phyloP scores from a whole-genome alignment of 306 rosid species.

The Vicia villosa region DNA sequence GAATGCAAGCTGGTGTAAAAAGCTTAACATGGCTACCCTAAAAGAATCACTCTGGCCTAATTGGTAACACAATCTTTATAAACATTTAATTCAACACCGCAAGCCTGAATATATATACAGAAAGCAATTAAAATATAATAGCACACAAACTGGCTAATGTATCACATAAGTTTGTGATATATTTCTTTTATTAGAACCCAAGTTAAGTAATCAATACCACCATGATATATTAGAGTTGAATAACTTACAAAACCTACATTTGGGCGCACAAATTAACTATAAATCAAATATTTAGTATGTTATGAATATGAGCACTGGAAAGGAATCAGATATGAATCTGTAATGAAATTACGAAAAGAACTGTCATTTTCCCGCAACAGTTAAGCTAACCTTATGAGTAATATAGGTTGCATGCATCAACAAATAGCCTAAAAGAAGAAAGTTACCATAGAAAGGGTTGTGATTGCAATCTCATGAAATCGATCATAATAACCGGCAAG shows the following conservation, averaged over 20 bases:
- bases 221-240: conserved; percentile 18
- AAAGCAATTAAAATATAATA: conserved; percentile 27
- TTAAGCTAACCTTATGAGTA: conserved; percentile 9
- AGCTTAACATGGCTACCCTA: conserved; percentile 3
- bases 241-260: neutral
- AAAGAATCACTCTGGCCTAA: conserved; percentile 25
- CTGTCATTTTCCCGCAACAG: conserved; percentile 3
- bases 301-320: too few species aligned
- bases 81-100: conserved; percentile 23
- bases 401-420: too few species aligned
- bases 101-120: conserved; percentile 12
- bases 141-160: too few species aligned
- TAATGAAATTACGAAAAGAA: neutral
- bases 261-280: conserved; percentile 12
- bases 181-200: neutral
- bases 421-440: conserved; percentile 23
- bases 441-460: conserved; percentile 11
- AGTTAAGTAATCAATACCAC: conserved; percentile 17
- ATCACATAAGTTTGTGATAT: conserved; percentile 12
- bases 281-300: conserved; percentile 19
- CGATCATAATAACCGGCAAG: conserved; percentile 16
- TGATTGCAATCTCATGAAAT: conserved; percentile 40
- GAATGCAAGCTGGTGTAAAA: conserved; percentile 7
- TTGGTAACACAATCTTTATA: neutral
- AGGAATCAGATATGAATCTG: conserved; percentile 20